Percentiles rank a stretch among this genome's conserved stretches.
Conservation (phyloP, 352 stramenopile genomes). For the Phytophthora sp. region DNA sequence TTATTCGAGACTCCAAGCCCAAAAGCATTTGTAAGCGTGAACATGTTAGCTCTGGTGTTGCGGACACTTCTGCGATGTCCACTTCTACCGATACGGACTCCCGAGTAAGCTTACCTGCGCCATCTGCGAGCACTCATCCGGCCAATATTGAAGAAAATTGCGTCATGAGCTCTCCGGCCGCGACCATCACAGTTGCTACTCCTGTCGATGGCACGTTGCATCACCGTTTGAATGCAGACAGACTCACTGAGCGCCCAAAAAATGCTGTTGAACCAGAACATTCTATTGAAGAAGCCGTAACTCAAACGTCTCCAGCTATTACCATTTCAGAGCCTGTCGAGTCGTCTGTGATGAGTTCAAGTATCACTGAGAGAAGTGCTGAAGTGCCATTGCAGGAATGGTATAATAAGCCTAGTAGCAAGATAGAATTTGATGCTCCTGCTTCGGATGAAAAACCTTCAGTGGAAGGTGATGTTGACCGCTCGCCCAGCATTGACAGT, state of each 20-base stretch:
- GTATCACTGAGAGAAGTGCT: background rate
- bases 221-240: background rate
- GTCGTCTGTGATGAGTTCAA: background rate
- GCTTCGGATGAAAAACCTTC: background rate
- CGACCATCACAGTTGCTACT: background rate
- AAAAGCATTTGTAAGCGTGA: background rate
- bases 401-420: background rate
- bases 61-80: background rate
- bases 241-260: constrained; percentile 6
- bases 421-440: background rate
- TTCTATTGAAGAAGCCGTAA: background rate
- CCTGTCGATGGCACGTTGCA: background rate
- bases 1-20: background rate
- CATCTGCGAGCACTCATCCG: background rate
- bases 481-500: background rate
- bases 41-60: background rate
- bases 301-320: background rate
- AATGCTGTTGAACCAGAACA: background rate
- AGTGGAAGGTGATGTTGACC: background rate
- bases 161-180: constrained; percentile 8
- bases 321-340: background rate
- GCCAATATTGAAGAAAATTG: constrained; percentile 26
- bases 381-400: background rate
- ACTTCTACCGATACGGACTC: background rate
- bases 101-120: background rate